Percentiles rank a stretch among this genome's conserved stretches.
phyloP scores from a whole-genome alignment of 2,329 filamentous ascomycete genomes.

The Fusarium sambucinum region DNA sequence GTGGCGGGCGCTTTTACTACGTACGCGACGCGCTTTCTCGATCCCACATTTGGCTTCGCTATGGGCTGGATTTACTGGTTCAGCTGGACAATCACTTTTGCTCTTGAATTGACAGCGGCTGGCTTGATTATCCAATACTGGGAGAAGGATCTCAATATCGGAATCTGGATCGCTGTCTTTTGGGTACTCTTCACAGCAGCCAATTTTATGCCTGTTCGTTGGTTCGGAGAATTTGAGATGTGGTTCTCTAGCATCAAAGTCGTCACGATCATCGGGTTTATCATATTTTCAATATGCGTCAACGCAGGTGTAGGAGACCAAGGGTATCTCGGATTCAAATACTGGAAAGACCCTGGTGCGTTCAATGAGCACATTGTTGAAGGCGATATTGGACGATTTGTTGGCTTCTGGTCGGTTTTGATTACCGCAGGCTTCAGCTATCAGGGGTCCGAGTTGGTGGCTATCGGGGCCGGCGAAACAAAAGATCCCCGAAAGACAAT shows the following conservation, averaged over 20 bases:
- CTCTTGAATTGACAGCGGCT: conserved; percentile 69
- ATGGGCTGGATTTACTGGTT: conserved; percentile 73
- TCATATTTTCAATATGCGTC: conserved; percentile 60
- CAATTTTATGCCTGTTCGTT: conserved; percentile 68
- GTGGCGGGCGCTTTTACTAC: conserved; percentile 68
- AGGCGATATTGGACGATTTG: conserved; percentile 65
- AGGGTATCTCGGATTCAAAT: conserved; percentile 57
- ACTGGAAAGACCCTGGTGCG: conserved; percentile 57
- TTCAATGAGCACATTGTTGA: conserved; percentile 62
- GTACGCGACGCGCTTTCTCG: conserved; percentile 64
- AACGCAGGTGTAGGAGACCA: conserved; percentile 68
- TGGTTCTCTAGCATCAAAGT: conserved; percentile 72
- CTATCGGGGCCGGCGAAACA: conserved; percentile 51
- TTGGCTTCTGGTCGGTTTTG: conserved; percentile 70
- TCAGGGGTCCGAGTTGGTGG: conserved; percentile 47
- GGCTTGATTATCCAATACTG: conserved; percentile 72
- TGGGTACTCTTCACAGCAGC: conserved; percentile 65
- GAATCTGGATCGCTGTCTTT: conserved; percentile 71
- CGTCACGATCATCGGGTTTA: conserved; percentile 68
- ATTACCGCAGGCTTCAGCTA: conserved; percentile 63
- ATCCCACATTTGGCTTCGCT: conserved; percentile 67
- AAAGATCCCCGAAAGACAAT: conserved; percentile 50
- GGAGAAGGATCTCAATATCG: conserved; percentile 63
- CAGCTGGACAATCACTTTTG: conserved; percentile 69
- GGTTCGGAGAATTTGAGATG: conserved; percentile 73